phyloP scores from a whole-genome alignment of 75 land plant species.

The Chamaecyparis obtusa region DNA sequence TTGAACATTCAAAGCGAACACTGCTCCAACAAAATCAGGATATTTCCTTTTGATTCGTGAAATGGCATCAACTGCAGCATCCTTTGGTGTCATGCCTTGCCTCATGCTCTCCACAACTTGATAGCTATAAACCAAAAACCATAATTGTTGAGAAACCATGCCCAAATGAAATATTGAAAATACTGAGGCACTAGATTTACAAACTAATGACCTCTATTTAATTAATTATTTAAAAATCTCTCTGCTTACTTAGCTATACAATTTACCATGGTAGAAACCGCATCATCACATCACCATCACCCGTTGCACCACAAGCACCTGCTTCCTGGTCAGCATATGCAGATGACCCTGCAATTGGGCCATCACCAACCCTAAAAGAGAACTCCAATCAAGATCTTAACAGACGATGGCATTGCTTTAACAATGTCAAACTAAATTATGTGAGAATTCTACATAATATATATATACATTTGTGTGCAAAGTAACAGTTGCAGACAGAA shows the following conservation, averaged over 20 bases:
- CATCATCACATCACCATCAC: slow-evolving; percentile 99
- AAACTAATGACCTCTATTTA: background rate
- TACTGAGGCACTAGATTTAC: background rate
- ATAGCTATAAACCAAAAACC: slow-evolving; percentile 54
- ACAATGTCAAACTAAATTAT: background rate
- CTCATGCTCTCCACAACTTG: slow-evolving; percentile 99
- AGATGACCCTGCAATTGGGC: slow-evolving; percentile 91
- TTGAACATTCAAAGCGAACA: slow-evolving; percentile 71
- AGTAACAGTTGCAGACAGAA: background rate
- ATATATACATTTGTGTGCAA: too few species aligned
- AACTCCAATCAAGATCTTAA: background rate
- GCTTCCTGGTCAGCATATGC: slow-evolving; percentile 97
- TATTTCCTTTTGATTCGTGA: slow-evolving; percentile 74
- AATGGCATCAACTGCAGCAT: slow-evolving; percentile 87
- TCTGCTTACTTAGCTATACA: background rate
- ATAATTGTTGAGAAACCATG: background rate
- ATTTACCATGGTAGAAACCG: slow-evolving; percentile 95
- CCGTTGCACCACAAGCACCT: slow-evolving; percentile 99
- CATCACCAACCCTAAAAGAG: slow-evolving; percentile 92
- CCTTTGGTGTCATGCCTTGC: slow-evolving; percentile 74
- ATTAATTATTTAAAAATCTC: background rate
- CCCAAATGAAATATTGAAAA: slow-evolving; percentile 5
- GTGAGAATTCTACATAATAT: background rate
- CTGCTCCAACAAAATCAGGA: slow-evolving; percentile 89
- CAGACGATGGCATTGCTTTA: background rate